Evolutionary conservation across 805 yeast genomes (phyloP), one percentile per base, ranked within the genome.

Genomic region (Lipomyces anomalus): DNA sequence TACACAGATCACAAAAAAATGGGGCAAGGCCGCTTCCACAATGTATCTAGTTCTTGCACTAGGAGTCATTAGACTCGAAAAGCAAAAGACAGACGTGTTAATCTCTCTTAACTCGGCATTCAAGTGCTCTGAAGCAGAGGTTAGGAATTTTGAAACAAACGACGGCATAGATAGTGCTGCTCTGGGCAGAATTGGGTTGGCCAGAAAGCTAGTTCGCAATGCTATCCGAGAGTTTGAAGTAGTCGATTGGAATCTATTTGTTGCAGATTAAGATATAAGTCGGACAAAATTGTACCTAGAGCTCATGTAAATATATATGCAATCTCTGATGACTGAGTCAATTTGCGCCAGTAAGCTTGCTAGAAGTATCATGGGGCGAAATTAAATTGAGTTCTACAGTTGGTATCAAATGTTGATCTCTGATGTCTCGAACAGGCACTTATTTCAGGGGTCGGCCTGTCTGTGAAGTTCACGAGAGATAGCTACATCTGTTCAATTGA

Each of bases 61-160:
- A 7, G 81, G 77, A 0, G 62, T 84, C 35, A 63, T 82, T 29
- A 67, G 87, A 46, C 53, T 81, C n/a, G 53, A 59, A 6, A 69
- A 68, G 35, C 73, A 66, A 1, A 66, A 65, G 1, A 79, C 88
- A 1, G 92, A 84, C 60, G 68, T 79, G 1, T 57, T 82, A 34
- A 59, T 83, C 11, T 70, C 84, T 2, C 67, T 76, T 53, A 80
- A 81, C 50, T 70, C 79, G 1, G 84, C 84, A n/a, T 57, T 77
- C 16, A 56, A 9, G 21, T 22, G 26, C 33, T 22, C 38, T 4
- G 24, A 22, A 20, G 35, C 26, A 20, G 24, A n/a, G 7, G 35
- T 21, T 20, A 29, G 39, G 6, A 16, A 6, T 33, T 43, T 39
- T 24, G 38, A 24, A 20, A 39, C 38, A 22, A 24, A 16, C 33